These are phyloP conservation scores for Smallanthus sonchifolius DNA, from an alignment of 129 eudicot genomes.

Conservation along the genomic window DNA sequence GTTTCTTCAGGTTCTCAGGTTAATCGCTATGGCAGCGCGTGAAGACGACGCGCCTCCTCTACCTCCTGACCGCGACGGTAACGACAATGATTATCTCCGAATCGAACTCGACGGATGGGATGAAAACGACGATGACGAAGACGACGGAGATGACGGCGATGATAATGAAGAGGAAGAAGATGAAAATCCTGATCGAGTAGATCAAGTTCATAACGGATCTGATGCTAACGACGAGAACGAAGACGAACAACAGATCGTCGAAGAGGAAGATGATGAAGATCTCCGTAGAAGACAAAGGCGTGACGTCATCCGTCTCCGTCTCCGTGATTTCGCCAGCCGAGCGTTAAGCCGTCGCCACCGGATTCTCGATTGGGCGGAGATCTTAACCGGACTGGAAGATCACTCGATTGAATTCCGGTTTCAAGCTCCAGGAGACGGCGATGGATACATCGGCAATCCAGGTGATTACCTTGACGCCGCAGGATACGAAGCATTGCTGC, in stretches of 20 bases:
- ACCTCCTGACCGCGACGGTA: constrained; percentile 40
- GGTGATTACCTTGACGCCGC: constrained; percentile 93
- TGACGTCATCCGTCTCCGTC: constrained; percentile 52
- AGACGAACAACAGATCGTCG: constrained; percentile 25
- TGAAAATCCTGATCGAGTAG: constrained; percentile 13
- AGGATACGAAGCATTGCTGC: constrained; percentile 76
- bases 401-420: constrained; percentile 76
- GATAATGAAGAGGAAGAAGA: constrained; percentile 25
- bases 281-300: constrained; percentile 34
- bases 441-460: constrained; percentile 73
- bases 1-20: constrained; percentile 63
- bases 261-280: constrained; percentile 27
- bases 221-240: constrained; percentile 21
- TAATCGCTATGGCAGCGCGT: constrained; percentile 72
- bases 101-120: constrained; percentile 79
- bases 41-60: constrained; percentile 66
- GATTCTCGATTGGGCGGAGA: constrained; percentile 85
- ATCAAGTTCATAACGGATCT: constrained; percentile 14
- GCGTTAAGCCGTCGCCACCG: constrained; percentile 49
- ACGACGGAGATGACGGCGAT: constrained; percentile 22
- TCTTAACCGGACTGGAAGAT: constrained; percentile 77
- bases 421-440: constrained; percentile 38
- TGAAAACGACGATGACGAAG: constrained; percentile 41
- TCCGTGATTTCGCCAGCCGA: constrained; percentile 56
- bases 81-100: constrained; percentile 54